Evolutionary conservation across 2,329 filamentous ascomycete genomes (phyloP), one percentile per base, ranked within the genome.

Genomic region (Stagonosporopsis vannaccii): DNA sequence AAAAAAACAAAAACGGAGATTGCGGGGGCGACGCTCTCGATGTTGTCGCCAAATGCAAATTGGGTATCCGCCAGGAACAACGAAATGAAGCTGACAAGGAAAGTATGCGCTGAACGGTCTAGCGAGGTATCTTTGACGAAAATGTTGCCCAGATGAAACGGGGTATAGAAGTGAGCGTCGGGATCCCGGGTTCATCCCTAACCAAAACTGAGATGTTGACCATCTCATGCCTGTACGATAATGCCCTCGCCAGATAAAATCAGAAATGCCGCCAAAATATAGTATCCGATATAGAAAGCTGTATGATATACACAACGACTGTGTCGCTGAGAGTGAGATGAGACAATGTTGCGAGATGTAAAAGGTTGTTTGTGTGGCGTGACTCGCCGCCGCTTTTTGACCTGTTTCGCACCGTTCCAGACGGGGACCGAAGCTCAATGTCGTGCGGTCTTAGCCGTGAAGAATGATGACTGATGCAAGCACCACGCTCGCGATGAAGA

Each of bases 21-120:
- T 53, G 51, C 56, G 59, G 48, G 42, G 56, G 51, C 43, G 48
- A 61, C 53, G 23, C 35, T 37, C 4, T 40, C 42, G 11, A 66
- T 65, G 55, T 65, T 61, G 49, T 71, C 61, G 69, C 70, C 67
- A 73, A 73, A 72, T 69, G 64, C 69, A 72, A 69, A 68, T 64
- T 67, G 67, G 69, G 70, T 73, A 73, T 73, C 66, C 69, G 71
- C 69, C 69, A 53, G 55, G 55, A 58, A 58, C 36, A 66, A 67
- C 43, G 62, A 66, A 64, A 63, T 51, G 54, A 60, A 67, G 58
- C 52, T 50, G 56, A 66, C 59, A 57, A 64, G 63, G 67, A 56
- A 46, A 70, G 68, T 55, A 25, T 40, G 45, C 51, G 51, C 59
- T 52, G 55, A 44, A 56, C 64, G 56, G 63, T 71, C 70, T 73